These are phyloP conservation scores for Acanthamoeba rhysodes DNA, from an alignment of 208 protist species.

Conservation along the genomic window DNA sequence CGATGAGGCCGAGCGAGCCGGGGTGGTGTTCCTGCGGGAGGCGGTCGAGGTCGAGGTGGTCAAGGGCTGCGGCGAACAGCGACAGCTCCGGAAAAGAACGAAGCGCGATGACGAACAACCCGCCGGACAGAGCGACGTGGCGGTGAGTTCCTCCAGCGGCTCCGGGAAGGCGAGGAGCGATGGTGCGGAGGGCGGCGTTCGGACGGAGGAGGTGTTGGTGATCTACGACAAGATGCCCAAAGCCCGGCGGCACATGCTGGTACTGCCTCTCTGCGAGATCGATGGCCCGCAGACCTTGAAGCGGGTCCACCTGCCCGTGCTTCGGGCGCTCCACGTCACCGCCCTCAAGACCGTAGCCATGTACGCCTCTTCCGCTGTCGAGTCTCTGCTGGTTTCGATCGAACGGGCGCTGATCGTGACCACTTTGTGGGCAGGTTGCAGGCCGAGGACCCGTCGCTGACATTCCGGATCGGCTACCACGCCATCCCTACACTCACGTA, in stretches of 20 bases:
- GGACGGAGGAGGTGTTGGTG: neutral
- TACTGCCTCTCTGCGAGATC: conserved; percentile 2
- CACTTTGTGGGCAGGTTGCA: neutral
- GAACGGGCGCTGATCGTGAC: too few relatives aligned
- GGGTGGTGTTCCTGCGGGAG: conserved; percentile 32
- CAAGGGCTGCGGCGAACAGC: neutral
- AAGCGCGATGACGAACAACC: neutral
- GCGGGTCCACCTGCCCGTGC: conserved; percentile 51
- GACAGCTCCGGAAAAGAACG: neutral
- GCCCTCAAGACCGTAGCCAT: neutral
- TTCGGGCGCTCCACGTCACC: neutral
- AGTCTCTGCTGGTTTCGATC: too few relatives aligned
- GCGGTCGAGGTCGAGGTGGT: neutral
- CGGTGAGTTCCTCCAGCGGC: neutral
- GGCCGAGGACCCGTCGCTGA: conserved; percentile 16
- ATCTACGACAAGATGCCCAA: conserved; percentile 74
- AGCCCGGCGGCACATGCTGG: conserved; percentile 18
- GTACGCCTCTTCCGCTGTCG: neutral
- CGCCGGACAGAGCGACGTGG: neutral
- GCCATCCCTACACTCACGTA: conserved; percentile 20
- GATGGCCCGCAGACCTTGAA: neutral
- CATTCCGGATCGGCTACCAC: conserved; percentile 55
- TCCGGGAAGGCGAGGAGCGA: too few relatives aligned
- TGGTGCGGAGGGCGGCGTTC: neutral
- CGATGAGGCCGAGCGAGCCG: neutral